Percentiles rank a stretch among this genome's conserved stretches.
phyloP scores from a whole-genome alignment of 805 yeast species.

The Dipodascus geniculatus region DNA sequence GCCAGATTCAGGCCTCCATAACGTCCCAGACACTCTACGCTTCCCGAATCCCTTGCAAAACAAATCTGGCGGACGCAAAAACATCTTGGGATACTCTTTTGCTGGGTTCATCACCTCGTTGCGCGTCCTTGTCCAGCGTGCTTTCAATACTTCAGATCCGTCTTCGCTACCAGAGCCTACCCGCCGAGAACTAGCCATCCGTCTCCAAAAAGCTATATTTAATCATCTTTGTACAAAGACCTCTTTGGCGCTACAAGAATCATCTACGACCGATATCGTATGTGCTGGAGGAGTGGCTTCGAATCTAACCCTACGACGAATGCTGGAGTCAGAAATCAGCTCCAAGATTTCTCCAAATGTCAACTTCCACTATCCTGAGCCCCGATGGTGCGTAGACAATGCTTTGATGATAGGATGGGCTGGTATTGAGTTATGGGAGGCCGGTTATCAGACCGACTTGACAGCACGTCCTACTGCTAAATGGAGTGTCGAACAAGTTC shows the following conservation, averaged over 20 bases:
- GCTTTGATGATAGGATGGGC: constrained; percentile 99
- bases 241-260: constrained; percentile 33
- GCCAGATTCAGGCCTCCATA: constrained; percentile 23
- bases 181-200: constrained; percentile 12
- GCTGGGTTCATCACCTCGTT: constrained; percentile 59
- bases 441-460: constrained; percentile 37
- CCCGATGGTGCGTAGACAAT: constrained; percentile 98
- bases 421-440: constrained; percentile 76
- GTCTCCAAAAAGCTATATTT: constrained; percentile 53
- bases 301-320: constrained; percentile 28
- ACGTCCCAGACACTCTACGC: constrained; percentile 11
- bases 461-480: constrained; percentile 66
- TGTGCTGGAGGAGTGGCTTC: constrained; percentile 95
- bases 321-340: background rate
- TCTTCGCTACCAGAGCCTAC: constrained; percentile 6
- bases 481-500: constrained; percentile 51
- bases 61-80: constrained; percentile 32
- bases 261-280: constrained; percentile 41
- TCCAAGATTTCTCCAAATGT: constrained; percentile 96
- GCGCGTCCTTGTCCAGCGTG: constrained; percentile 20
- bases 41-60: constrained; percentile 45
- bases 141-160: constrained; percentile 10
- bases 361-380: constrained; percentile 88
- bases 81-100: constrained; percentile 53
- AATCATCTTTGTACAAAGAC: constrained; percentile 61